A percentile compares a stretch with the other conserved stretches of the same genome.
These are phyloP conservation scores for Rhynchosporium secalis DNA, from an alignment of 2,329 filamentous ascomycete species.

Conservation along the genomic window DNA sequence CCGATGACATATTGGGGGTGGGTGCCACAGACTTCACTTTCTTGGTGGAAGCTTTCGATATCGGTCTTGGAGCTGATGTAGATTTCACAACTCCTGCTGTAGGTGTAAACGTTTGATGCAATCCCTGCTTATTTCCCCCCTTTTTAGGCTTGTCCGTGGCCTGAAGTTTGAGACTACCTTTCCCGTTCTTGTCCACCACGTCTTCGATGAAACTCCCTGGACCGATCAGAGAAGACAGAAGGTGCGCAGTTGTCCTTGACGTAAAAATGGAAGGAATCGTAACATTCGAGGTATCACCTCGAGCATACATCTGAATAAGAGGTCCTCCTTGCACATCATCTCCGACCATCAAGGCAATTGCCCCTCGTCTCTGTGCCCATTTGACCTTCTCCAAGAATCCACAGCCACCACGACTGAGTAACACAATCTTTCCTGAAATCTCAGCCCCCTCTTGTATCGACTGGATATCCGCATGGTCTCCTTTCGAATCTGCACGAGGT, in stretches of 20 bases:
- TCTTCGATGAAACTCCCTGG: constrained; percentile 64
- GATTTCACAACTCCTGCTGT: constrained; percentile 35
- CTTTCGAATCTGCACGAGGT: constrained; percentile 30
- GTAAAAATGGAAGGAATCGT: constrained; percentile 95
- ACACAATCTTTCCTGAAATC: constrained; percentile 87
- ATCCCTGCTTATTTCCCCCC: constrained; percentile 33
- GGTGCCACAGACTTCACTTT: constrained; percentile 34
- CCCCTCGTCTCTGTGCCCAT: constrained; percentile 91
- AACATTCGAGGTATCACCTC: constrained; percentile 91
- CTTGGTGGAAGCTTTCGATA: constrained; percentile 36
- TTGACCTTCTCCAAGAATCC: constrained; percentile 96
- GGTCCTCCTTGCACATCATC: constrained; percentile 88
- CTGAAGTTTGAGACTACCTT: constrained; percentile 55
- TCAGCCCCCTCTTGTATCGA: constrained; percentile 89
- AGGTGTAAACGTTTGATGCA: constrained; percentile 36
- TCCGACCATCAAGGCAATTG: constrained; percentile 86
- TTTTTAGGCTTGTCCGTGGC: constrained; percentile 40
- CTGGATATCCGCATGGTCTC: constrained; percentile 79
- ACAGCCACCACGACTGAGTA: constrained; percentile 89
- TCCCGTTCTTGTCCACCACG: constrained; percentile 59
- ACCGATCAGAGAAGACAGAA: constrained; percentile 84
- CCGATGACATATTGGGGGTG: constrained; percentile 23
- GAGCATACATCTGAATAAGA: constrained; percentile 97
- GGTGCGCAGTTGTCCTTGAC: constrained; percentile 88
- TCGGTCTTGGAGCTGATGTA: constrained; percentile 36